Percentiles rank a stretch among this genome's conserved stretches.
phyloP scores from a whole-genome alignment of 2,329 filamentous ascomycete genomes.

The Colletotrichum plurivorum region DNA sequence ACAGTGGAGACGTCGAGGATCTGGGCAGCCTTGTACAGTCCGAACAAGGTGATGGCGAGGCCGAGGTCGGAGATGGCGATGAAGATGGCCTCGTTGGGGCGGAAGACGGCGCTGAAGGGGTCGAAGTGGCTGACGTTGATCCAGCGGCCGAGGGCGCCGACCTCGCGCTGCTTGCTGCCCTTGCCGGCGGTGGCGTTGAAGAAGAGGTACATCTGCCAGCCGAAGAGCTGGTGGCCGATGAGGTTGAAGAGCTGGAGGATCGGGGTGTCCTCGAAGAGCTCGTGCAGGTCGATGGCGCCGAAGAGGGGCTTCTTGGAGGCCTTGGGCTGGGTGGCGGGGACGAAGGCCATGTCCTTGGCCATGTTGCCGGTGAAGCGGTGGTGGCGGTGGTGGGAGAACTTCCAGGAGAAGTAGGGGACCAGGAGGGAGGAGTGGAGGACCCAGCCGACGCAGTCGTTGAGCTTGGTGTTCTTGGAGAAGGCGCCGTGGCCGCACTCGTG shows the following conservation, averaged over 20 bases:
- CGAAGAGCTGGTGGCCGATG: conserved; percentile 73
- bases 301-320: conserved; percentile 51
- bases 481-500: conserved; percentile 81
- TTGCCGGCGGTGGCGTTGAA: conserved; percentile 68
- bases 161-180: conserved; percentile 62
- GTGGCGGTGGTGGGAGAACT: conserved; percentile 78
- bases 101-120: conserved; percentile 73
- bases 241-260: conserved; percentile 68
- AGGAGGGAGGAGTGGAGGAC: conserved; percentile 75
- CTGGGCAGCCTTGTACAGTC: conserved; percentile 66
- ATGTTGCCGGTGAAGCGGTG: conserved; percentile 79
- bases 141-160: conserved; percentile 50
- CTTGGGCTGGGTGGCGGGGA: conserved; percentile 63
- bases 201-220: conserved; percentile 75
- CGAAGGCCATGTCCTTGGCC: conserved; percentile 77
- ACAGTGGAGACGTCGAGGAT: conserved; percentile 70
- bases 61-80: conserved; percentile 74
- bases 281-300: conserved; percentile 59
- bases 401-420: conserved; percentile 82
- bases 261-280: conserved; percentile 75
- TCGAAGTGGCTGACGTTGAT: conserved; percentile 71
- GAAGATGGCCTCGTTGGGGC: conserved; percentile 67
- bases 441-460: conserved; percentile 76
- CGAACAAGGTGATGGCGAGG: conserved; percentile 63
- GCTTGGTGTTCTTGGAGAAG: conserved; percentile 68